These are phyloP conservation scores for Sugiyamaella novakii DNA, from an alignment of 1,139 yeast species.

Conservation along the genomic window DNA sequence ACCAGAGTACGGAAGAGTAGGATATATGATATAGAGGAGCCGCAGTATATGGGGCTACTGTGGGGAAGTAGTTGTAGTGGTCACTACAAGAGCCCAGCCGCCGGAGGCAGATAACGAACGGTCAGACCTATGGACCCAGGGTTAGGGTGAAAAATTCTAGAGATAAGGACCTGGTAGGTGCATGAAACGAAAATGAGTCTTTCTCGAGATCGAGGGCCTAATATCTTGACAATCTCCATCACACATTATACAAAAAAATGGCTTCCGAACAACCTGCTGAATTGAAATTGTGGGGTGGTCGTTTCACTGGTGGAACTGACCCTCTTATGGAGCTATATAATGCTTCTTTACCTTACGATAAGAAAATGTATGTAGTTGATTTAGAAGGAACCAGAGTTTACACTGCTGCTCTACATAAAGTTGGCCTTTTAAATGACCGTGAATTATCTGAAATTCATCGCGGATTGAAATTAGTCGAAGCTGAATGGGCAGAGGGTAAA, in stretches of 20 bases:
- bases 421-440: constrained; percentile 68
- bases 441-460: constrained; percentile 79
- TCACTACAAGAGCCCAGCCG: constrained; percentile 2
- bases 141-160: neutral
- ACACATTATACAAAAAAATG: constrained; percentile 2
- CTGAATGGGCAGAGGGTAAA: constrained; percentile 75
- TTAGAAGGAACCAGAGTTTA: constrained; percentile 91
- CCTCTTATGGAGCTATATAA: constrained; percentile 97
- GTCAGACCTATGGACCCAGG: no score
- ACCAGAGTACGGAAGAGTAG: constrained; percentile 3
- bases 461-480: constrained; percentile 69
- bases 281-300: constrained; percentile 94
- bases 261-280: constrained; percentile 32
- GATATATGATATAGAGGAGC: constrained; percentile 2
- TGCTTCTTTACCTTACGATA: constrained; percentile 94
- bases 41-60: constrained; percentile 4
- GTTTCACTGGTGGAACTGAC: constrained; percentile 94
- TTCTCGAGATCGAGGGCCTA: neutral
- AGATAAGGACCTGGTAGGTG: constrained; percentile 2
- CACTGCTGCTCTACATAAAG: constrained; percentile 79
- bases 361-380: constrained; percentile 93
- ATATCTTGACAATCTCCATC: no score
- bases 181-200: constrained; percentile 4
- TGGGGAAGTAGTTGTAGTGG: constrained; percentile 2
- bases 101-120: neutral